A percentile compares a stretch with the other conserved stretches of the same genome.
These are phyloP conservation scores for Gossypium trilobum DNA, from an alignment of 441 rosid species.

Conservation along the genomic window DNA sequence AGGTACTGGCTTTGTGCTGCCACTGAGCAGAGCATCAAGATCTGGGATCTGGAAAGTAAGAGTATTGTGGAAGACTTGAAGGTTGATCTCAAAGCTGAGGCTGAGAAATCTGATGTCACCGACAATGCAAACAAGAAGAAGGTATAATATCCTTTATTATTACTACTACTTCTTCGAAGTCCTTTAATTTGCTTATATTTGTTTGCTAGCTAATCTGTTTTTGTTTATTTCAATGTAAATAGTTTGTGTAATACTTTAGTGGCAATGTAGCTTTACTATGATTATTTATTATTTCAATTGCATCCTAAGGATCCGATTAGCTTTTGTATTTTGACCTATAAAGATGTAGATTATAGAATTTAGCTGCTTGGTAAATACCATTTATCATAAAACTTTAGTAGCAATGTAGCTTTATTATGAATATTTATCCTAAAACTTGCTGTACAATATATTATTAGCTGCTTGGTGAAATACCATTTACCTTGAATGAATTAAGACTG, in stretches of 20 bases:
- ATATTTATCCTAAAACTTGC: background rate
- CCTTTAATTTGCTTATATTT: background rate
- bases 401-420: background rate
- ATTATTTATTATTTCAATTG: background rate
- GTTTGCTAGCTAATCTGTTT: background rate
- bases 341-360: background rate
- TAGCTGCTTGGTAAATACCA: background rate
- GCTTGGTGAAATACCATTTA: background rate
- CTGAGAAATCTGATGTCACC: constrained; percentile 57
- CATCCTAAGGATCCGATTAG: background rate
- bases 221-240: background rate
- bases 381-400: background rate
- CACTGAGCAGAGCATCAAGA: constrained; percentile 78
- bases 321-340: background rate
- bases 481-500: background rate
- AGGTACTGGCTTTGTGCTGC: constrained; percentile 98
- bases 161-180: background rate
- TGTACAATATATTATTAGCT: background rate
- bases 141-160: constrained; percentile 15
- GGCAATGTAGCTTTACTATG: background rate
- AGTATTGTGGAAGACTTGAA: constrained; percentile 82
- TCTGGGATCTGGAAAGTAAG: constrained; percentile 96
- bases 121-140: constrained; percentile 41
- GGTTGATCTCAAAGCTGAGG: constrained; percentile 91
- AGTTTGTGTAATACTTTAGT: background rate